Conservation (phyloP, 2,329 filamentous ascomycete genomes). For the Westerdykella sp. region DNA sequence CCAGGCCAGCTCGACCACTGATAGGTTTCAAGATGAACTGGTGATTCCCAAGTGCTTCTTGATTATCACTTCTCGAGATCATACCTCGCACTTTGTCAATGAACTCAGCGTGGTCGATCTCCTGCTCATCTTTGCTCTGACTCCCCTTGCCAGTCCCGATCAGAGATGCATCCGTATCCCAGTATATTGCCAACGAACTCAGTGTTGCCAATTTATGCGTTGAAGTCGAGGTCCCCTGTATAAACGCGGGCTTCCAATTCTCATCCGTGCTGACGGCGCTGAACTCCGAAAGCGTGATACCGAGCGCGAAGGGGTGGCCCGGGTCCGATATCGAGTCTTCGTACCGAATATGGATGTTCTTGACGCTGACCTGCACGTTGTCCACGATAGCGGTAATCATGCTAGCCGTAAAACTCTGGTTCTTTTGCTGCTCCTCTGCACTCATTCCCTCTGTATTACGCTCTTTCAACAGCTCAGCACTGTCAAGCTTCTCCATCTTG, state of each 20-base stretch:
- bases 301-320: slow-evolving; percentile 89
- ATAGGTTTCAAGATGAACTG: slow-evolving; percentile 97
- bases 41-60: slow-evolving; percentile 50
- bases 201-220: slow-evolving; percentile 93
- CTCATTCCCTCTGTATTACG: slow-evolving; percentile 88
- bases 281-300: slow-evolving; percentile 89
- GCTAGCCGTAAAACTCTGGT: slow-evolving; percentile 94
- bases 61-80: slow-evolving; percentile 66
- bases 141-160: slow-evolving; percentile 76
- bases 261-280: slow-evolving; percentile 94
- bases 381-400: slow-evolving; percentile 95
- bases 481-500: slow-evolving; percentile 98
- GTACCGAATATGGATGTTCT: slow-evolving; percentile 97
- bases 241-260: slow-evolving; percentile 92
- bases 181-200: slow-evolving; percentile 87
- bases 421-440: slow-evolving; percentile 92
- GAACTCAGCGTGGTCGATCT: slow-evolving; percentile 67
- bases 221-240: slow-evolving; percentile 73
- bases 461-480: slow-evolving; percentile 89
- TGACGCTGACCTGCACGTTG: slow-evolving; percentile 94
- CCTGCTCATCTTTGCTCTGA: slow-evolving; percentile 52
- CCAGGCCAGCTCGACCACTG: slow-evolving; percentile 87
- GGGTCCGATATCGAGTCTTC: slow-evolving; percentile 95
- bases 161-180: slow-evolving; percentile 89
- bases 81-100: slow-evolving; percentile 69